phyloP scores from a whole-genome alignment of 2,329 filamentous ascomycete genomes.

The Cercospora sp. region DNA sequence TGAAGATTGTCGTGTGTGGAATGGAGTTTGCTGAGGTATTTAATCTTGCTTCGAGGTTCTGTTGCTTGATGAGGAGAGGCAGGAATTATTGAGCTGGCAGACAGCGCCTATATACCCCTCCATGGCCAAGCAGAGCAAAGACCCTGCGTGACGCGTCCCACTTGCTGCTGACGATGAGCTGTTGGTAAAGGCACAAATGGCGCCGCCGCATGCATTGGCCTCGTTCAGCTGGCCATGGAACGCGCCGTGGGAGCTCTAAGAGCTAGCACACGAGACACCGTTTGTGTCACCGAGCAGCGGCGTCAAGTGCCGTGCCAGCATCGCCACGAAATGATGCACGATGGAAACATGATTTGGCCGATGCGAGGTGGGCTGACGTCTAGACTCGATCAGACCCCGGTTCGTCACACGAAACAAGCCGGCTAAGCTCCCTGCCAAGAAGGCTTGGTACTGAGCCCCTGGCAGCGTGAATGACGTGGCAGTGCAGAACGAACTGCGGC shows the following conservation, averaged over 20 bases:
- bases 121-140: neutral
- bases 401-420: neutral
- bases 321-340: neutral
- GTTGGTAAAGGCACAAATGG: neutral
- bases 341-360: neutral
- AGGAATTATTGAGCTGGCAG: constrained; percentile 1
- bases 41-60: neutral
- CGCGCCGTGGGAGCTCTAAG: neutral
- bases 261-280: neutral
- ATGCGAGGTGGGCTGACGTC: constrained; percentile 1
- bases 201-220: neutral
- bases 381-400: constrained; percentile 3
- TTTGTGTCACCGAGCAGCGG: neutral
- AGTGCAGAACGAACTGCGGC: neutral
- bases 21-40: neutral
- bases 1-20: neutral
- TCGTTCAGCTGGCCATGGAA: neutral
- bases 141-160: constrained; percentile 7
- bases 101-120: constrained; percentile 22
- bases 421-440: constrained; percentile 11
- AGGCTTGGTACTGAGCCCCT: neutral
- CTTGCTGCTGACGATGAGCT: constrained; percentile 12
- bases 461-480: neutral
- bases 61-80: constrained; percentile 4
- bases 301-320: constrained; percentile 10